These are phyloP conservation scores for Podospora appendiculata DNA, from an alignment of 495 filamentous ascomycete species.

Conservation along the genomic window DNA sequence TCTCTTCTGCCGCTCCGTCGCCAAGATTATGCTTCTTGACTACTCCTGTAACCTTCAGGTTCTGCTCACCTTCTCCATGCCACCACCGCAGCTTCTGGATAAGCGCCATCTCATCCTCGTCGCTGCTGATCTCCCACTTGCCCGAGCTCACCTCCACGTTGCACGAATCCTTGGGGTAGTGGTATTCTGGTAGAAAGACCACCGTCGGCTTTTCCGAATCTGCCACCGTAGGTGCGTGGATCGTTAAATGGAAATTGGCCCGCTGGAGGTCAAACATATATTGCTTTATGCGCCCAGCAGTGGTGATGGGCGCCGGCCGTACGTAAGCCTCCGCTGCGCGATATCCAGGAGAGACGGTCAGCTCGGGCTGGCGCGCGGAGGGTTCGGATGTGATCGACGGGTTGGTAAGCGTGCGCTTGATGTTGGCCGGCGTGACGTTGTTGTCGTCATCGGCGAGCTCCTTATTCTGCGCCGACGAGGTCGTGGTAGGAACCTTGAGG, in stretches of 20 bases:
- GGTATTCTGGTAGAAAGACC: conserved; percentile 84
- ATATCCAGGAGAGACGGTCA: conserved; percentile 58
- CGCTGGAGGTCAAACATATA: conserved; percentile 75
- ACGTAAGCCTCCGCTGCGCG: conserved; percentile 90
- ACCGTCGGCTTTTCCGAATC: conserved; percentile 63
- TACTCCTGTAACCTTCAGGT: conserved; percentile 68
- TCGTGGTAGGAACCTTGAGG: conserved; percentile 14
- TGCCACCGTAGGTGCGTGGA: conserved; percentile 46
- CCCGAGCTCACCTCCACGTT: conserved; percentile 71
- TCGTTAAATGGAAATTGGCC: conserved; percentile 61
- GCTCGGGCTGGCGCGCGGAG: conserved; percentile 42
- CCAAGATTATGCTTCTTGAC: conserved; percentile 37
- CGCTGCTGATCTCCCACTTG: conserved; percentile 75
- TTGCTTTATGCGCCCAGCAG: conserved; percentile 56
- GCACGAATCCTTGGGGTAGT: conserved; percentile 71
- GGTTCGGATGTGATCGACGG: conserved; percentile 59
- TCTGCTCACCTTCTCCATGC: conserved; percentile 80
- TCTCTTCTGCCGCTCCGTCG: conserved; percentile 29
- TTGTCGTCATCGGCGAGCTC: conserved; percentile 45
- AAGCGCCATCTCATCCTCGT: conserved; percentile 57
- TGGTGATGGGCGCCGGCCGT: conserved; percentile 72
- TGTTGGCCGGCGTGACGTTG: conserved; percentile 57
- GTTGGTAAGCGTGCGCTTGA: conserved; percentile 64
- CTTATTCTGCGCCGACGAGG: conserved; percentile 10
- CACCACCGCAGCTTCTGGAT: conserved; percentile 80